Conservation (phyloP, 345 rosid genomes). For the Rhodamnia argentea region DNA sequence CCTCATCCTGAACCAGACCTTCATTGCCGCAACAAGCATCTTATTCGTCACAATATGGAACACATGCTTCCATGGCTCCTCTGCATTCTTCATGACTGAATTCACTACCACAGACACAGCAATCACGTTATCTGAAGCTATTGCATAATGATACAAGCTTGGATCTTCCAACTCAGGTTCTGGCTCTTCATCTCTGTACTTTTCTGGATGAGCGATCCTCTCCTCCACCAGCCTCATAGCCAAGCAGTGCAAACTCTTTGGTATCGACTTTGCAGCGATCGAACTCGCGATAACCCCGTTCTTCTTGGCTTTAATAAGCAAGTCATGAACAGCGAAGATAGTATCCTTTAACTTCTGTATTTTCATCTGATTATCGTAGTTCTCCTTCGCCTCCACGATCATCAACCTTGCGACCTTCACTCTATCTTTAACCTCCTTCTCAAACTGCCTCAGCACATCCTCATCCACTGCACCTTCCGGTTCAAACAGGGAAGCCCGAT, state of each 20-base stretch:
- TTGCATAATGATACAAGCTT: constrained; percentile 62
- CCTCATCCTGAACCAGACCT: constrained; percentile 95
- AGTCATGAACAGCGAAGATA: constrained; percentile 72
- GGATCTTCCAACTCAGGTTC: constrained; percentile 63
- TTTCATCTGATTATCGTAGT: constrained; percentile 82
- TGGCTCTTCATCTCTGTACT: constrained; percentile 48
- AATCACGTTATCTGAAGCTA: constrained; percentile 81
- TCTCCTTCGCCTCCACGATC: constrained; percentile 76
- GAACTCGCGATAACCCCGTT: constrained; percentile 73
- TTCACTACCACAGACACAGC: constrained; percentile 90
- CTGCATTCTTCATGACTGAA: constrained; percentile 71
- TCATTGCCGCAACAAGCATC: constrained; percentile 86
- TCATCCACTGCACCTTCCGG: constrained; percentile 45
- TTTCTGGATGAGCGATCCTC: constrained; percentile 65
- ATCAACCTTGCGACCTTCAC: constrained; percentile 61
- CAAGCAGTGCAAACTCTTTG: constrained; percentile 89
- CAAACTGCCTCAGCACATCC: constrained; percentile 63
- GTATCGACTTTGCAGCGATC: constrained; percentile 71
- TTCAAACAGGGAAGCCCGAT: constrained; percentile 37
- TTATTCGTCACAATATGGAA: constrained; percentile 80
- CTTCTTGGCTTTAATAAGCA: constrained; percentile 74
- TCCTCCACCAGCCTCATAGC: constrained; percentile 94
- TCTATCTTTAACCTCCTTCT: constrained; percentile 88
- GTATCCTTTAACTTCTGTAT: constrained; percentile 92
- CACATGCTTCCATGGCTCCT: constrained; percentile 75